phyloP scores from a whole-genome alignment of 177 flowering plant genomes.

The Telopea speciosissima region DNA sequence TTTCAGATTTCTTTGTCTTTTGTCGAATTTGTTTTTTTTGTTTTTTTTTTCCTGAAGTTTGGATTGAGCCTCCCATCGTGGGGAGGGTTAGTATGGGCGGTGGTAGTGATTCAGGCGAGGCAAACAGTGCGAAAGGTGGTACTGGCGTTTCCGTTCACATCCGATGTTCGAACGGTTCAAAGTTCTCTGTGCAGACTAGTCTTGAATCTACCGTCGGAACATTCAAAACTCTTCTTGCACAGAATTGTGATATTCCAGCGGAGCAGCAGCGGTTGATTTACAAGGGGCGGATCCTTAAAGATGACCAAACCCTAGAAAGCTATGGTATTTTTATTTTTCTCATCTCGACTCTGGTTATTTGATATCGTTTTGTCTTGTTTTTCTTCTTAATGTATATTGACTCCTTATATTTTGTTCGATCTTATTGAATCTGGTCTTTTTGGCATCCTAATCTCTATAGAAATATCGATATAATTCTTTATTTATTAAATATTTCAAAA shows the following conservation, averaged over 20 bases:
- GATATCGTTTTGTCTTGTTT: background rate
- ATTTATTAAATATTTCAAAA: background rate
- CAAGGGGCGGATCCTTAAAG: constrained; percentile 88
- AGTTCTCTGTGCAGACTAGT: constrained; percentile 48
- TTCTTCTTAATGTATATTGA: too few species aligned
- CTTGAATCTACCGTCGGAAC: constrained; percentile 52
- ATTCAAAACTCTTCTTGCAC: constrained; percentile 62
- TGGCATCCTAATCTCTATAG: background rate
- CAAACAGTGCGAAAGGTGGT: constrained; percentile 8
- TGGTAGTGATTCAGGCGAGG: constrained; percentile 34
- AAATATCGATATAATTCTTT: background rate
- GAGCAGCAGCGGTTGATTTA: constrained; percentile 83
- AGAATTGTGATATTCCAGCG: constrained; percentile 66
- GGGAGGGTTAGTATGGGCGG: constrained; percentile 22
- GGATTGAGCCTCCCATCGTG: constrained; percentile 3
- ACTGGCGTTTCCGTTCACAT: constrained; percentile 36
- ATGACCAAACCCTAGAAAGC: constrained; percentile 78
- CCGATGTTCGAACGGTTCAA: constrained; percentile 75
- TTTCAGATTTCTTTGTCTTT: constrained; percentile 1
- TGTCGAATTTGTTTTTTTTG: background rate
- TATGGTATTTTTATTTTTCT: constrained; percentile 44
- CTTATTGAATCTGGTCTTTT: background rate
- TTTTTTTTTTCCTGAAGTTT: background rate
- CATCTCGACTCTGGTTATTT: background rate
- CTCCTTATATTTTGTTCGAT: background rate